Percentiles rank a stretch among this genome's conserved stretches.
These are phyloP conservation scores for Neophaeococcomyces aloes DNA, from an alignment of 2,329 filamentous ascomycete genomes.

Conservation along the genomic window DNA sequence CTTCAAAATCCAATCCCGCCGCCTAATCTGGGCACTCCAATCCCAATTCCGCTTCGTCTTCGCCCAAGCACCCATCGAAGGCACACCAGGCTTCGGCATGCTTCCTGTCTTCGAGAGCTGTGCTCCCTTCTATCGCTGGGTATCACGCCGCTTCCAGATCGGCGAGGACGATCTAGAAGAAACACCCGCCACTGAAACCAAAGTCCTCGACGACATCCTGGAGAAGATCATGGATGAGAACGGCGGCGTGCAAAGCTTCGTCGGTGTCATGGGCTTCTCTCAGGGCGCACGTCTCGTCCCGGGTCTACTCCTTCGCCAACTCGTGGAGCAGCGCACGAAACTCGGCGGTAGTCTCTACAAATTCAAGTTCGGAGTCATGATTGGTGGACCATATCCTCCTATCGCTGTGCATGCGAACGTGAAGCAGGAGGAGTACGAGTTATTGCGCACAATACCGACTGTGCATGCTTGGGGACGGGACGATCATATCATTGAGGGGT, in stretches of 20 bases:
- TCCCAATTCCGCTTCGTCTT: conserved; percentile 30
- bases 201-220: conserved; percentile 14
- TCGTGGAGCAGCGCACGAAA: conserved; percentile 13
- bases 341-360: conserved; percentile 10
- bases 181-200: conserved; percentile 16
- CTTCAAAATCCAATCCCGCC: conserved; percentile 30
- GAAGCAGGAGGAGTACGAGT: conserved; percentile 12
- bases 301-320: conserved; percentile 23
- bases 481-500: conserved; percentile 20
- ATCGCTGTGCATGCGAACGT: conserved; percentile 14
- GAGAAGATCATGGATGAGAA: conserved; percentile 17
- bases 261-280: conserved; percentile 28
- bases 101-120: conserved; percentile 28
- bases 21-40: conserved; percentile 25
- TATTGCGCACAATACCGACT: conserved; percentile 17
- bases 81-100: conserved; percentile 28
- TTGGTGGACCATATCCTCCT: conserved; percentile 22
- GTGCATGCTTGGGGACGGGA: conserved; percentile 22
- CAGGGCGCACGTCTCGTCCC: conserved; percentile 26
- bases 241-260: conserved; percentile 20
- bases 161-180: conserved; percentile 14
- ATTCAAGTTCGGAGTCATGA: conserved; percentile 20
- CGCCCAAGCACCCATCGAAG: conserved; percentile 25
- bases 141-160: conserved; percentile 19
- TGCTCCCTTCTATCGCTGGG: conserved; percentile 29